Base-by-base conservation (phyloP, 441 rosid species). In the Pelargonium cotyledonis region DNA sequence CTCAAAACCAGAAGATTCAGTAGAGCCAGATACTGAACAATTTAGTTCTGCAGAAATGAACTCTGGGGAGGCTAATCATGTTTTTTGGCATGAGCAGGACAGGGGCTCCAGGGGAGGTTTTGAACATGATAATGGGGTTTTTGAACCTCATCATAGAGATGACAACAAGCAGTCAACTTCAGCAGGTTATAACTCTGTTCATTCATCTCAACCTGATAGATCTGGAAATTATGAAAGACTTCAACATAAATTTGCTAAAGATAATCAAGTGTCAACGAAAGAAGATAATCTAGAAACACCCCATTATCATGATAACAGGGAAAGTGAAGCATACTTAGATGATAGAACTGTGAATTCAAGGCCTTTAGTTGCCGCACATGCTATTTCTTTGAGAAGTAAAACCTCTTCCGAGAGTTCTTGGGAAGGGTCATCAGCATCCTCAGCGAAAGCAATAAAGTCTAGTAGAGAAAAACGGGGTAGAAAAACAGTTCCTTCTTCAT, bases 341-440 rank as follows among this genome's bases (percentile, higher is more conserved):
- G 93, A 89, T 41, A 85, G 84, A 79, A 78, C 80, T 67, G 75
- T 78, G 8, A 87, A 81, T 75, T 86, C 88, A 66, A 86, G 89
- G 79, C 72, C 84, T 65, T 57, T 73, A 60, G 73, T 86, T 68
- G 74, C 84, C 65, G 81, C 85, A 49, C 83, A 81, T 73, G 65
- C 85, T 74, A 84, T 83, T 83, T 86, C 96, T 70, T 23, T 78
- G 35, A 86, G 91, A 82, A 92, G 97, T 82, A 90, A 81, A 79
- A 85, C 95, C 73, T 84, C 94, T 57, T 90, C 96, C 11, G 99
- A 92, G 81, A 84, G 89, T 78, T 95, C 96, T 16, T 88, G 85
- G 97, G 99, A 92, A 49, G 96, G 95, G 1, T 60, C n/a, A 75
- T 81, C 88, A 76, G 46, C 23, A 40, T 63, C 65, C 43, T 80